Conservation (phyloP, 1,284 basidiomycete genomes). For the Pseudozyma hubeiensis region DNA sequence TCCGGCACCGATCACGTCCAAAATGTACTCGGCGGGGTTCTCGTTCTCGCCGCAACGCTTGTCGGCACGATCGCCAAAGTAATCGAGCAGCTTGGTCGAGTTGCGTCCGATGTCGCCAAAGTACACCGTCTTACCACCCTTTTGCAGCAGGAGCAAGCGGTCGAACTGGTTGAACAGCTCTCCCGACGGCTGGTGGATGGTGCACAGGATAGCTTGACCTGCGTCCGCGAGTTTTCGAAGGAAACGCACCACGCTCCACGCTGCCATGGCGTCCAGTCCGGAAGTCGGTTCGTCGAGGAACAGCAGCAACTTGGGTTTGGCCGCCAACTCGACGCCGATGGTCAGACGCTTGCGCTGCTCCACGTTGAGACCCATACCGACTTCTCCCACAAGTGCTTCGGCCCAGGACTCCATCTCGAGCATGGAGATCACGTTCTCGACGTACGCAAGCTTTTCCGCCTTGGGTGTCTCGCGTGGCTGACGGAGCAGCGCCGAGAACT, state of each 20-base stretch:
- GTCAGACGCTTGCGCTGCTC: conserved; percentile 78
- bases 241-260: conserved; percentile 50
- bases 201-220: conserved; percentile 54
- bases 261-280: conserved; percentile 44
- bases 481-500: conserved; percentile 83
- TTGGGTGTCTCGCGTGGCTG: conserved; percentile 78
- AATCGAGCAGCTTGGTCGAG: conserved; percentile 74
- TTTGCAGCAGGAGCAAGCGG: conserved; percentile 57
- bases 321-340: conserved; percentile 67
- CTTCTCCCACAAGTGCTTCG: conserved; percentile 76
- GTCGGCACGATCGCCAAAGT: conserved; percentile 78
- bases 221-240: conserved; percentile 46
- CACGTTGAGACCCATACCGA: conserved; percentile 72
- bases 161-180: conserved; percentile 52
- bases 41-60: conserved; percentile 64
- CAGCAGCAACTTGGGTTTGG: conserved; percentile 41
- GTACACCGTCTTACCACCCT: conserved; percentile 57
- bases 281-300: conserved; percentile 72
- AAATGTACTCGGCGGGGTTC: conserved; percentile 65
- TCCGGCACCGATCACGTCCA: conserved; percentile 64
- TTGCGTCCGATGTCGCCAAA: conserved; percentile 80
- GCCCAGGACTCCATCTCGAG: conserved; percentile 79
- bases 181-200: conserved; percentile 51
- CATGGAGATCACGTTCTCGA: conserved; percentile 81
- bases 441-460: conserved; percentile 82